A percentile compares a stretch with the other conserved stretches of the same genome.
phyloP scores from a whole-genome alignment of 345 rosid genomes.

The Conringia planisiliqua region DNA sequence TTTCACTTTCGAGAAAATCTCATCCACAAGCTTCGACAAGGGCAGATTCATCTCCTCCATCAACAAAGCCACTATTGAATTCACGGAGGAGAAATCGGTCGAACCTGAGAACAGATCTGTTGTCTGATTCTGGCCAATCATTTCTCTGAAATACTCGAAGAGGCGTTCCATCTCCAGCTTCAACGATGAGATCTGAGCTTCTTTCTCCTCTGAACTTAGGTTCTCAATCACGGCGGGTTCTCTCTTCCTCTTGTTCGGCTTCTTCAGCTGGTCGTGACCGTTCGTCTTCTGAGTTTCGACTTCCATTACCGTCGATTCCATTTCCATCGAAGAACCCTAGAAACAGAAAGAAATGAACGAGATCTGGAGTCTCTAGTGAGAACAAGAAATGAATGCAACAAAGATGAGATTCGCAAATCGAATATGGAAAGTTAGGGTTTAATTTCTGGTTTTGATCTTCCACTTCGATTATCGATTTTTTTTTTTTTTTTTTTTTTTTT shows the following conservation, averaged over 20 bases:
- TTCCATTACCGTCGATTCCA: neutral
- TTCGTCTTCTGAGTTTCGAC: slow-evolving; percentile 20
- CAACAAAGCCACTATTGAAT: slow-evolving; percentile 52
- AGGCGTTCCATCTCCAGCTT: slow-evolving; percentile 50
- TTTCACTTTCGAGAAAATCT: slow-evolving; percentile 40
- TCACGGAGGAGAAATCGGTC: slow-evolving; percentile 36
- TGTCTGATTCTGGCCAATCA: slow-evolving; percentile 20
- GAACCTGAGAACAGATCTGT: slow-evolving; percentile 33
- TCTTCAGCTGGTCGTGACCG: slow-evolving; percentile 33
- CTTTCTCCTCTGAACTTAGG: slow-evolving; percentile 41
- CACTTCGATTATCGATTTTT: neutral
- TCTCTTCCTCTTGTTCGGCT: slow-evolving; percentile 63
- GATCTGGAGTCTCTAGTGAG: neutral
- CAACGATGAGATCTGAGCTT: slow-evolving; percentile 41
- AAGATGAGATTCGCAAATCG: neutral
- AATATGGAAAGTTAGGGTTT: neutral
- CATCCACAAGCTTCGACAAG: slow-evolving; percentile 59
- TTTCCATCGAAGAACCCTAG: slow-evolving; percentile 28
- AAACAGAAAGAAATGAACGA: neutral
- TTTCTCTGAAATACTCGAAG: slow-evolving; percentile 48
- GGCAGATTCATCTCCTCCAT: slow-evolving; percentile 76
- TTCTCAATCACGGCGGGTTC: slow-evolving; percentile 11
- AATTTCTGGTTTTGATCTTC: neutral
- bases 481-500: neutral
- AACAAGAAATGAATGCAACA: neutral